Percentiles rank a stretch among this genome's conserved stretches.
phyloP scores from a whole-genome alignment of 805 yeast genomes.

The Candida mattraensis region DNA sequence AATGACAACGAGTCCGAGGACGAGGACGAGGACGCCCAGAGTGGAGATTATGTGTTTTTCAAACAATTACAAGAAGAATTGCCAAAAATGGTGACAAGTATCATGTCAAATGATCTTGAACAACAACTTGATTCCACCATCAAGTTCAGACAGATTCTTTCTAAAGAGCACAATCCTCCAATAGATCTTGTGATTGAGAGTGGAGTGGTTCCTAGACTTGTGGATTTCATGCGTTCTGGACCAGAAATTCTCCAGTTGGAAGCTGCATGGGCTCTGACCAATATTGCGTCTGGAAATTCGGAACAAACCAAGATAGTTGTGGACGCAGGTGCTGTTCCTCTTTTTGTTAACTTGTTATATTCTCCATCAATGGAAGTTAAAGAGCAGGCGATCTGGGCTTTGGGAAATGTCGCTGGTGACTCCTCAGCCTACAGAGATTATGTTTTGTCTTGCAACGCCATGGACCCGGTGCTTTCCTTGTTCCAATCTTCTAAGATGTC shows the following conservation, averaged over 20 bases:
- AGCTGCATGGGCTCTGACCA: conserved; percentile 99
- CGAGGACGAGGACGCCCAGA: conserved; percentile 41
- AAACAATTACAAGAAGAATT: conserved; percentile 61
- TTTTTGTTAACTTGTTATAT: conserved; percentile 77
- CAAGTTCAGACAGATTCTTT: conserved; percentile 87
- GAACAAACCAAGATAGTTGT: conserved; percentile 89
- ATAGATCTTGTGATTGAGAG: conserved; percentile 88
- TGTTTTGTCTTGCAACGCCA: conserved; percentile 81
- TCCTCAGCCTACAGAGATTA: conserved; percentile 86
- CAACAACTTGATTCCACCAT: conserved; percentile 85
- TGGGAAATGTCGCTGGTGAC: conserved; percentile 99
- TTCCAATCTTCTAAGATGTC: conserved; percentile 82
- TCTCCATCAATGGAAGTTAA: conserved; percentile 87
- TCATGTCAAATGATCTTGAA: conserved; percentile 73
- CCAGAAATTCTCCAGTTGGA: conserved; percentile 90
- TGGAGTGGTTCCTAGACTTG: conserved; percentile 92
- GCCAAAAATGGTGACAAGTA: conserved; percentile 81
- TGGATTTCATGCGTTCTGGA: conserved; percentile 77
- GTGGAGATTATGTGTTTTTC: conserved; percentile 38
- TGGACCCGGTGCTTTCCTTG: conserved; percentile 80
- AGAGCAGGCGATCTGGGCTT: conserved; percentile 99
- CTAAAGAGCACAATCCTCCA: conserved; percentile 95
- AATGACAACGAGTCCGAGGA: conserved; percentile 55
- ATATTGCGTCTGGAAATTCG: conserved; percentile 92
- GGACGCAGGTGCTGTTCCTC: conserved; percentile 91